phyloP scores from a whole-genome alignment of 495 filamentous ascomycete species.

The Aspergillus homomorphus region DNA sequence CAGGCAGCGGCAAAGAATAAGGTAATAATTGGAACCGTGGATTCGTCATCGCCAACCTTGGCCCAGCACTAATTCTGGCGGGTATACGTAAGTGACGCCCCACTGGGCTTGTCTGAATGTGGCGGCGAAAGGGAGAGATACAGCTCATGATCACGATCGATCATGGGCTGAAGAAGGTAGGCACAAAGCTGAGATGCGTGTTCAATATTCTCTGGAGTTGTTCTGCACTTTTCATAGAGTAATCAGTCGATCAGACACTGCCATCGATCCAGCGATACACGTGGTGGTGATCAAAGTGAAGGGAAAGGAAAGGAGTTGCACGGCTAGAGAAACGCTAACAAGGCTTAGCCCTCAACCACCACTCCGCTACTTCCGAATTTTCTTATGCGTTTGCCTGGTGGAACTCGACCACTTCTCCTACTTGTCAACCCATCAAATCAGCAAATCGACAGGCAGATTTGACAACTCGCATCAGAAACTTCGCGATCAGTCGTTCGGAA shows the following conservation, averaged over 20 bases:
- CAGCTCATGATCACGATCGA: background rate
- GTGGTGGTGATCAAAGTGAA: background rate
- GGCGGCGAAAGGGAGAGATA: background rate
- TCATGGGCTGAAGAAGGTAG: too few species aligned
- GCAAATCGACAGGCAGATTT: background rate
- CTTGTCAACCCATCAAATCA: background rate
- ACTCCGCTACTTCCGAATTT: background rate
- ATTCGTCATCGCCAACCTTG: background rate
- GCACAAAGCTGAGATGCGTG: too few species aligned
- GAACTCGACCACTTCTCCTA: too few species aligned
- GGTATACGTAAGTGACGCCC: background rate
- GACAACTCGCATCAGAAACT: background rate
- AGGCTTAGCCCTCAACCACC: background rate
- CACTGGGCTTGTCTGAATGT: background rate
- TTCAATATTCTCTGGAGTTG: too few species aligned
- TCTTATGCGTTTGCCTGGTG: conserved; percentile 3
- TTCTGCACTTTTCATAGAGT: too few species aligned
- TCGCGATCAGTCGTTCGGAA: background rate
- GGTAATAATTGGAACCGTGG: background rate
- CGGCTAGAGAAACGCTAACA: conserved; percentile 2
- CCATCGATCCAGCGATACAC: background rate
- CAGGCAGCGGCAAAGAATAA: conserved; percentile 1
- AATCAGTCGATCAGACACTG: too few species aligned
- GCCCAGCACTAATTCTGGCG: background rate
- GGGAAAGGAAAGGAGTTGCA: conserved; percentile 4